These are phyloP conservation scores for Hypocreales sp. DNA, from an alignment of 2,329 filamentous ascomycete species.

Conservation along the genomic window DNA sequence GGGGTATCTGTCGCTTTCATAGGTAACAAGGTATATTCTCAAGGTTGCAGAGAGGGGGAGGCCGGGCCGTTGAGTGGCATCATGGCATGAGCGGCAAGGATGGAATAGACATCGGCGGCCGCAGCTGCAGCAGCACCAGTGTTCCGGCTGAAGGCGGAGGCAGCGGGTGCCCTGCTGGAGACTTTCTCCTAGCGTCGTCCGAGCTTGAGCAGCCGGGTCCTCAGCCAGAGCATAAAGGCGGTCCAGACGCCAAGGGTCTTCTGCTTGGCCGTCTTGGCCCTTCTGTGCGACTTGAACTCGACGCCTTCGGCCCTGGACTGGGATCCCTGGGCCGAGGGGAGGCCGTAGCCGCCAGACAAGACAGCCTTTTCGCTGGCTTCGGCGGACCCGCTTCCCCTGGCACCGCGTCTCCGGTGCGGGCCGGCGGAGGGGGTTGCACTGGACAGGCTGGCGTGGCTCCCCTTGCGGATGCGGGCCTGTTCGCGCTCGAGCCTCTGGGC, in stretches of 20 bases:
- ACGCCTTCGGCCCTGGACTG: constrained; percentile 22
- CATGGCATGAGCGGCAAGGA: no score
- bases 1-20: no score
- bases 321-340: constrained; percentile 14
- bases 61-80: no score
- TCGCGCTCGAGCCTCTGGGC: constrained; percentile 34
- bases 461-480: constrained; percentile 24
- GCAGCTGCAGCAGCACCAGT: no score
- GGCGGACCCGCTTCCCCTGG: constrained; percentile 2
- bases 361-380: constrained; percentile 25
- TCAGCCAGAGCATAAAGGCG: constrained; percentile 46
- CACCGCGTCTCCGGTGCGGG: constrained; percentile 10
- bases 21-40: no score
- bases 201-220: constrained; percentile 32
- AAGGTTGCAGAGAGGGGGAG: no score
- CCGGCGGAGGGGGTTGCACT: constrained; percentile 17
- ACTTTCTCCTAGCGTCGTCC: constrained; percentile 21
- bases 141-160: no score
- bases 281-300: constrained; percentile 24
- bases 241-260: constrained; percentile 49
- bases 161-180: no score
- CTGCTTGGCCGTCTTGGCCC: constrained; percentile 35
- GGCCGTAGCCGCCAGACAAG: constrained; percentile 25
- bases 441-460: constrained; percentile 17
- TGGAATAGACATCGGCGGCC: no score